These are phyloP conservation scores for Bertia moriformis DNA, from an alignment of 2,329 filamentous ascomycete genomes.

Conservation along the genomic window DNA sequence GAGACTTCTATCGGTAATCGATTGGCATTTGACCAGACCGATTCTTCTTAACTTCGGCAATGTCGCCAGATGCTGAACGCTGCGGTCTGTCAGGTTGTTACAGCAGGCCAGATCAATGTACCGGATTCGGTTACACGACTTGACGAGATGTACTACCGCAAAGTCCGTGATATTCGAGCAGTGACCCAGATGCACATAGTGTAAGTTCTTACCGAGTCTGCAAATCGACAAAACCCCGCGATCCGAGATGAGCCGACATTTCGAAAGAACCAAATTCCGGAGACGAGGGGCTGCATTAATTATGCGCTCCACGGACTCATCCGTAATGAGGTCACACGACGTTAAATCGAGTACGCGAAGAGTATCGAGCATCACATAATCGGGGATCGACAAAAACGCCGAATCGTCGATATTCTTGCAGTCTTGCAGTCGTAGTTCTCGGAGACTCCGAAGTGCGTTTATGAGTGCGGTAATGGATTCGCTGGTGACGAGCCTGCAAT, in stretches of 20 bases:
- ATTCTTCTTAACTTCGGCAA: constrained; percentile 57
- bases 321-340: constrained; percentile 45
- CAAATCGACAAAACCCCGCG: constrained; percentile 51
- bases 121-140: constrained; percentile 50
- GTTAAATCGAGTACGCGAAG: constrained; percentile 54
- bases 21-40: constrained; percentile 52
- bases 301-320: constrained; percentile 52
- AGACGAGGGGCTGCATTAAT: constrained; percentile 47
- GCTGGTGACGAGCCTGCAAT: constrained; percentile 46
- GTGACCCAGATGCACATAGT: constrained; percentile 57
- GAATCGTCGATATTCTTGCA: constrained; percentile 45
- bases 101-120: constrained; percentile 60
- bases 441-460: constrained; percentile 41
- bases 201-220: constrained; percentile 53
- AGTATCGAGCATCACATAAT: constrained; percentile 40
- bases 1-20: constrained; percentile 52
- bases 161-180: constrained; percentile 51
- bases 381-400: constrained; percentile 47
- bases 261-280: constrained; percentile 52
- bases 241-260: constrained; percentile 54
- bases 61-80: constrained; percentile 46
- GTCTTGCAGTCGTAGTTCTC: constrained; percentile 50
- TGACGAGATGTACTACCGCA: constrained; percentile 47
- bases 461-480: constrained; percentile 47
- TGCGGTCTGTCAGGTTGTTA: constrained; percentile 47